Conservation (phyloP, 768 basidiomycete species). For the Leccinum broughii region DNA sequence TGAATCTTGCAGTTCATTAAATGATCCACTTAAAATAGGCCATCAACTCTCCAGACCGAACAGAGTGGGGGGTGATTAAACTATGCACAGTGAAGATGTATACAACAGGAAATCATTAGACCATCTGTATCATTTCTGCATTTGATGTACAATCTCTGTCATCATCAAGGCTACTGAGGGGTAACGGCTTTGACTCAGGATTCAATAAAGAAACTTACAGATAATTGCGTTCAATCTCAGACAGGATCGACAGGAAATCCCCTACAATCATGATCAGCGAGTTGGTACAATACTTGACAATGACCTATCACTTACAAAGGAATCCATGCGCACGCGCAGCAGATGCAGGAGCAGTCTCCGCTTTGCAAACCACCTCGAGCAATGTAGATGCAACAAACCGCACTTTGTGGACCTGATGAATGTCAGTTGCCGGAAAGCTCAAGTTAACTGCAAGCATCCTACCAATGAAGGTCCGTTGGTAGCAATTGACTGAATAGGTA, state of each 20-base stretch:
- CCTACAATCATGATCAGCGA: constrained; percentile 43
- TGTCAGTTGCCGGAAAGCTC: not conserved
- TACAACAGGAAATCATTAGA: constrained; percentile 8
- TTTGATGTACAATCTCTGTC: constrained; percentile 43
- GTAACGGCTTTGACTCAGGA: constrained; percentile 17
- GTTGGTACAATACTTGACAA: constrained; percentile 1
- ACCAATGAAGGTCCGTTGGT: constrained; percentile 83
- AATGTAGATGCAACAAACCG: constrained; percentile 91
- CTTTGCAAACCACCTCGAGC: constrained; percentile 80
- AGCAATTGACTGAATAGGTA: constrained; percentile 91
- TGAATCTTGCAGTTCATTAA: no score
- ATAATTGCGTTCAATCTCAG: constrained; percentile 91
- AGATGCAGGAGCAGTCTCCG: constrained; percentile 74
- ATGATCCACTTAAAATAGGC: no score
- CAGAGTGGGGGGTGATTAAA: no score
- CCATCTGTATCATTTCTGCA: constrained; percentile 50
- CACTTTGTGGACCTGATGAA: constrained; percentile 79
- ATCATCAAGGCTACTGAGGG: constrained; percentile 49
- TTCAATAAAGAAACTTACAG: constrained; percentile 47
- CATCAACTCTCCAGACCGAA: no score
- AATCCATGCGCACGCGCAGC: constrained; percentile 86
- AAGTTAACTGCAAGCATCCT: constrained; percentile 13
- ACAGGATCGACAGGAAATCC: constrained; percentile 90
- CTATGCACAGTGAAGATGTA: not conserved
- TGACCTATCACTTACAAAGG: constrained; percentile 56